These are phyloP conservation scores for Symbiotaphrina buchneri DNA, from an alignment of 495 filamentous ascomycete species.

Conservation along the genomic window DNA sequence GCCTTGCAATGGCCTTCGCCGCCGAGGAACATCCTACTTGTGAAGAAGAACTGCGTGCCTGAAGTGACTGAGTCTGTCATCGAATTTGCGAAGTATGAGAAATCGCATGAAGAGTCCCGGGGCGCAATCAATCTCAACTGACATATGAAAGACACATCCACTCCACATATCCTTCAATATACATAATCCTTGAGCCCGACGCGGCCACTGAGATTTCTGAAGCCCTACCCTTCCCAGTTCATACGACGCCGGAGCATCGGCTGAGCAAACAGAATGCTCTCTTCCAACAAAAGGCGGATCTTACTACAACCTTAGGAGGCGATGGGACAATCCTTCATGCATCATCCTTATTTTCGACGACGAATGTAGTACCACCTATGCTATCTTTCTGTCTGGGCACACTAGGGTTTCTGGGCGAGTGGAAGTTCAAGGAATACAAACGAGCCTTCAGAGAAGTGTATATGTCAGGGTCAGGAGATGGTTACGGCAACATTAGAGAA, in stretches of 20 bases:
- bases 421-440: constrained; percentile 83
- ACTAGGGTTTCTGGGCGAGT: constrained; percentile 85
- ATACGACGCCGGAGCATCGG: constrained; percentile 17
- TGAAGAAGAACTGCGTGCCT: constrained; percentile 62
- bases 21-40: constrained; percentile 72
- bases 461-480: constrained; percentile 59
- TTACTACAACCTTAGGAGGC: constrained; percentile 74
- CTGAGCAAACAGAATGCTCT: constrained; percentile 7
- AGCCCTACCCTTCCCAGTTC: constrained; percentile 57
- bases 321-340: constrained; percentile 92
- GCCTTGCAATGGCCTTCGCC: constrained; percentile 75
- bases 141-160: constrained; percentile 38
- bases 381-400: constrained; percentile 93
- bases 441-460: constrained; percentile 81
- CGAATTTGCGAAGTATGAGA: constrained; percentile 44
- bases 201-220: constrained; percentile 53
- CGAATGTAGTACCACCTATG: constrained; percentile 66
- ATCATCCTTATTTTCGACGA: constrained; percentile 72
- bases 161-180: constrained; percentile 53
- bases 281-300: constrained; percentile 58
- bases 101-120: too few species aligned
- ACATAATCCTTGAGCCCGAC: constrained; percentile 61
- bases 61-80: constrained; percentile 48
- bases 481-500: constrained; percentile 3
- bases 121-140: not conserved